Base-by-base conservation (phyloP, 495 filamentous ascomycete genomes). In the Articulospora tetracladia region DNA sequence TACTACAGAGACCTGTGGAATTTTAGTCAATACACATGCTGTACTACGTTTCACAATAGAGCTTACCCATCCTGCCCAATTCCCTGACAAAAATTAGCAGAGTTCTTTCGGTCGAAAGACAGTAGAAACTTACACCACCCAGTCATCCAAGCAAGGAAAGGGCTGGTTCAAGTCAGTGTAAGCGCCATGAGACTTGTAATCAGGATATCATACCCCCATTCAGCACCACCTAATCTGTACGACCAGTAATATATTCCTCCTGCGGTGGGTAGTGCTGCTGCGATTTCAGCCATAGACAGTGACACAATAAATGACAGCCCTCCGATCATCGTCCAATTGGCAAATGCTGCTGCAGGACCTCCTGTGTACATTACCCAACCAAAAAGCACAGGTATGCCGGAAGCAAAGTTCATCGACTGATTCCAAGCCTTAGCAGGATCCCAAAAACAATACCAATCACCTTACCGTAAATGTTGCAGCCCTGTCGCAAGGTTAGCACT, bases 181-280 rank as follows among this genome's bases (percentile, higher is more conserved):
- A 8, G 47, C 20, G 6, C 17, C 11, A 25, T 25, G 47, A n/a
- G n/a, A 17, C 8, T 25, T 50, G 47, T 23, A 44, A 23, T 20
- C 39, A 32, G 56, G 28, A 58, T 12, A 23, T 26, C n/a, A 25
- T 62, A 63, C 60, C 71, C 71, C 68, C 68, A 70, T 60, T 67
- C 48, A 25, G 63, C 44, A n/a, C 70, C 70, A 13, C 69, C 70
- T 1, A 71, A 55, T 27, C 64, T 65, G 55, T 69, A 71, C 19
- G 57, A 53, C 67, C 65, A 69, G 46, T 68, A 69, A 55, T 72
- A 73, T 20, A 74, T 72, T 13, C 73, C 72, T 4, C 72, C 72
- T 25, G 72, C 68, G 3, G 69, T 72, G 3, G 67, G 67, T 17
- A 66, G 57, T 2, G 65, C 62, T n/a, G 67, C 62, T 23, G 64